Conservation (phyloP, 2,329 filamentous ascomycete species). For the Herpotrichia juniperi region DNA sequence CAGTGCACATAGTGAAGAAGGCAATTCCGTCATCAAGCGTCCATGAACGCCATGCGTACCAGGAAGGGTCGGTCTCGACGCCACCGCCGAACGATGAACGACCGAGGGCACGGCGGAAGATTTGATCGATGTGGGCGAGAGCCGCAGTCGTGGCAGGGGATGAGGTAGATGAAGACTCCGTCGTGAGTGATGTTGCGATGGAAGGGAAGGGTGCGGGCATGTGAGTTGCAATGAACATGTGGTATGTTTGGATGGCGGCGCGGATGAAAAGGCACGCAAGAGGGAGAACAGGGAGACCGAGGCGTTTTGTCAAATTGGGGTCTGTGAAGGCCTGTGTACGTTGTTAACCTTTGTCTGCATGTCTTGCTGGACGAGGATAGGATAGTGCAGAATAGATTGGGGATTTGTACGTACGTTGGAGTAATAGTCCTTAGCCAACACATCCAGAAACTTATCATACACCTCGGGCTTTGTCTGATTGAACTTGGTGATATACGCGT, state of each 20-base stretch:
- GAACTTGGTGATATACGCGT: constrained; percentile 97
- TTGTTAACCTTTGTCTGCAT: background rate
- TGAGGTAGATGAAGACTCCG: constrained; percentile 56
- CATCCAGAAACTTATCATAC: constrained; percentile 88
- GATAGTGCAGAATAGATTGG: background rate
- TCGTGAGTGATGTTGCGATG: constrained; percentile 68
- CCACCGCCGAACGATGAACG: constrained; percentile 69
- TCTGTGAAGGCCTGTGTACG: constrained; percentile 87
- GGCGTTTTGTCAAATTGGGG: constrained; percentile 84
- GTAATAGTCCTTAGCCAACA: constrained; percentile 97
- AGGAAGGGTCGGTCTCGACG: constrained; percentile 36
- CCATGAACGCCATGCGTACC: constrained; percentile 49
- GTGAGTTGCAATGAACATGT: constrained; percentile 94
- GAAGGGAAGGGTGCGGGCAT: constrained; percentile 75
- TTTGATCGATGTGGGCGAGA: constrained; percentile 76
- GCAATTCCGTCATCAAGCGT: constrained; percentile 77
- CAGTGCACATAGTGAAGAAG: constrained; percentile 78
- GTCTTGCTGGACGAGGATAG: background rate
- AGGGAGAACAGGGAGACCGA: constrained; percentile 90
- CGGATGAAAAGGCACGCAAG: constrained; percentile 95
- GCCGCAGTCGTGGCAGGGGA: constrained; percentile 79
- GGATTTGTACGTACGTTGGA: constrained; percentile 75
- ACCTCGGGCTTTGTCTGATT: constrained; percentile 94
- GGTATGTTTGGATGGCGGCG: constrained; percentile 92
- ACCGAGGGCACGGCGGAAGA: constrained; percentile 78